Evolutionary conservation across 2,329 filamentous ascomycete species (phyloP).

Genomic region (Aphanocladium album): DNA sequence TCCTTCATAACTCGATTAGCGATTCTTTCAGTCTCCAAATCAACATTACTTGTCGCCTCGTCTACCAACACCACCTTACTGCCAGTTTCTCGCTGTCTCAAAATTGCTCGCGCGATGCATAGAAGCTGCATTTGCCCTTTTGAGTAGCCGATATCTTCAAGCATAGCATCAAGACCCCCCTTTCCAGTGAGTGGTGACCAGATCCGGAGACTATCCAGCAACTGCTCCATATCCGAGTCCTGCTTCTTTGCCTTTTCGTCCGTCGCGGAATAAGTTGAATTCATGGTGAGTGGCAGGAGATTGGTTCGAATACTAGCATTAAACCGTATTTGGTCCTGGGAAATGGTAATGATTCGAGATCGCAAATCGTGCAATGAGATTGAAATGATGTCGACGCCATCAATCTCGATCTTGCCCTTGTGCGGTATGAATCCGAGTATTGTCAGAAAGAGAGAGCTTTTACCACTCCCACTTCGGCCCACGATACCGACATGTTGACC

Average conservation of each 20-base stretch:
- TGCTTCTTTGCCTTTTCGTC: background rate
- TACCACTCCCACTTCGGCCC: background rate
- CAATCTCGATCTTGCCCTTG: background rate
- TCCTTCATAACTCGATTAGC: background rate
- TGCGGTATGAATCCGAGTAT: background rate
- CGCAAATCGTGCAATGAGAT: background rate
- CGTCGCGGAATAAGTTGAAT: background rate
- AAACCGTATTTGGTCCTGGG: constrained; percentile 19
- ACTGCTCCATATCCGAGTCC: background rate
- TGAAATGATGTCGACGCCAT: background rate
- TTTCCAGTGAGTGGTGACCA: background rate
- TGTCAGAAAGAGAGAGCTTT: background rate
- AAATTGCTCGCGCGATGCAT: background rate
- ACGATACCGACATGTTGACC: background rate
- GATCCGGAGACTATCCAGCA: background rate
- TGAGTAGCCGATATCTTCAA: background rate
- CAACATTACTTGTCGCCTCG: background rate
- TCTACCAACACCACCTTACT: background rate
- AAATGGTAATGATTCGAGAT: constrained; percentile 14
- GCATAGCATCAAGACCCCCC: background rate
- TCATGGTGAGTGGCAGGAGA: background rate
- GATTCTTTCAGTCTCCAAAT: background rate
- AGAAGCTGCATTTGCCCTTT: background rate
- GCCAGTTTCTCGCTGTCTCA: background rate
- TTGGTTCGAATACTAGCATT: background rate